Conservation (phyloP, 192 early-diverging fungal genomes). For the Obelidium mucronatum region DNA sequence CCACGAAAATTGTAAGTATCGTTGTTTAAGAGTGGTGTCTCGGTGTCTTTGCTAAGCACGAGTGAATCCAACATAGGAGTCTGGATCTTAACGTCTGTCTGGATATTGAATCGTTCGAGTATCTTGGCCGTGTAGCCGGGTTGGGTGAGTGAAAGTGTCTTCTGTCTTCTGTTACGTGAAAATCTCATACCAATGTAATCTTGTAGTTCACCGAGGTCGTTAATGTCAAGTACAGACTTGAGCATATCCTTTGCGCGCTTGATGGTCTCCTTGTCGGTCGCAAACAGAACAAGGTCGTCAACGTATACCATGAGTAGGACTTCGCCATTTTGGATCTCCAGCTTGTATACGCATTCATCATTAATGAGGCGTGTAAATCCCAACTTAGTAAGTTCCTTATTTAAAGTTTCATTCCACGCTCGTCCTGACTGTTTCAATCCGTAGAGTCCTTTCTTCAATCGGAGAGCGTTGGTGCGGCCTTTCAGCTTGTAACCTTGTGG, state of each 20-base stretch:
- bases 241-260: neutral
- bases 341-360: constrained; percentile 37
- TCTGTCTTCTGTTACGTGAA: neutral
- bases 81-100: neutral
- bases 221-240: neutral
- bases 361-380: constrained; percentile 5
- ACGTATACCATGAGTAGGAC: constrained; percentile 46
- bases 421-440: constrained; percentile 36
- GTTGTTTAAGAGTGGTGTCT: neutral
- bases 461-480: neutral
- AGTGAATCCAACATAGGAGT: neutral
- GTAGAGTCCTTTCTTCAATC: constrained; percentile 23
- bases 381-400: neutral
- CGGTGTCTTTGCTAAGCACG: neutral
- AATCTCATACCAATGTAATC: constrained; percentile 2
- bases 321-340: neutral
- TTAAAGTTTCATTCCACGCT: constrained; percentile 26
- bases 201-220: constrained; percentile 5
- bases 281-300: constrained; percentile 42
- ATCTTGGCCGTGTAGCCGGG: constrained; percentile 11
- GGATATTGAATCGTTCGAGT: constrained; percentile 14
- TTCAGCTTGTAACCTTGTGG: constrained; percentile 31
- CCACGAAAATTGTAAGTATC: neutral
- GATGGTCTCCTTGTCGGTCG: neutral
- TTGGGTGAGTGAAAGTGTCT: neutral